These are phyloP conservation scores for Penicillium malachiteum DNA, from an alignment of 495 filamentous ascomycete genomes.

Conservation along the genomic window DNA sequence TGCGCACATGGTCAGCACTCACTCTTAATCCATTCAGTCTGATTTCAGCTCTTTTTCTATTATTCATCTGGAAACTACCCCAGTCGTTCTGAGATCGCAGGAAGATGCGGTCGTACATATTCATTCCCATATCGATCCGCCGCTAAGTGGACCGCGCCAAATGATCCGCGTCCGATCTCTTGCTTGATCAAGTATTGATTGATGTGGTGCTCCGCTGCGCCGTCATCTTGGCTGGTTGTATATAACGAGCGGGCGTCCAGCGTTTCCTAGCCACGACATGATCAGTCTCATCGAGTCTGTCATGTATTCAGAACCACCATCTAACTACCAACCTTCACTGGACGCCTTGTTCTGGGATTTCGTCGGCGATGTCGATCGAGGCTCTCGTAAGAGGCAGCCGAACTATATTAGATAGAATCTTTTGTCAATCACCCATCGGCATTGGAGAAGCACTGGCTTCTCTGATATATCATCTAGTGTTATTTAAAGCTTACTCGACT, in stretches of 20 bases:
- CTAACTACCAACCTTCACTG: conserved; percentile 59
- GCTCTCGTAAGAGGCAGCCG: conserved; percentile 57
- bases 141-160: conserved; percentile 90
- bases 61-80: neutral
- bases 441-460: neutral
- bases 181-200: conserved; percentile 94
- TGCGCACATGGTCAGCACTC: neutral
- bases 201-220: conserved; percentile 73
- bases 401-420: conserved; percentile 27
- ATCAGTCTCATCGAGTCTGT: conserved; percentile 26
- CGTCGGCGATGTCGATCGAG: conserved; percentile 75
- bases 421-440: neutral
- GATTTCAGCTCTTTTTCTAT: neutral
- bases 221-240: conserved; percentile 80
- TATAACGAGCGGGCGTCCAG: conserved; percentile 88
- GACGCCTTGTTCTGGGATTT: conserved; percentile 65
- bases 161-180: conserved; percentile 94
- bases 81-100: neutral
- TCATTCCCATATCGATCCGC: conserved; percentile 88
- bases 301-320: conserved; percentile 5
- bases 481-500: conserved; percentile 16
- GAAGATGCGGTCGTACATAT: conserved; percentile 66
- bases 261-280: conserved; percentile 65
- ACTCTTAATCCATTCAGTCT: neutral
- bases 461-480: neutral